phyloP scores from a whole-genome alignment of 1,284 basidiomycete genomes.

The Paramarasmius palmivorus region DNA sequence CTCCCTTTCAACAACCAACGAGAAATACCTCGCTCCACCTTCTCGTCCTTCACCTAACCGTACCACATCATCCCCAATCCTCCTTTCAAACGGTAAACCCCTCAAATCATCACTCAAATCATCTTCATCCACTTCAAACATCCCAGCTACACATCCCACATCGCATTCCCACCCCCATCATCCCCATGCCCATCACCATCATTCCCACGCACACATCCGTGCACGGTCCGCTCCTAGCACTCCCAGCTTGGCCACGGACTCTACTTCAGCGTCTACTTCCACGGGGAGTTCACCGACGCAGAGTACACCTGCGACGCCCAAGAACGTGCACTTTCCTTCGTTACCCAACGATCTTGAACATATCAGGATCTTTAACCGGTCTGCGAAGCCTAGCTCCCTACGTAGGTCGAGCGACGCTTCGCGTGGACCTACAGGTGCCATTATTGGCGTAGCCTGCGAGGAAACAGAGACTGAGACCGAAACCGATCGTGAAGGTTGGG shows the following conservation, averaged over 20 bases:
- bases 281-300: conserved; percentile 19
- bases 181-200: conserved; percentile 27
- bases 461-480: conserved; percentile 84
- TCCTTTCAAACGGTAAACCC: conserved; percentile 86
- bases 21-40: conserved; percentile 20
- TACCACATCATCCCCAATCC: conserved; percentile 40
- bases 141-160: conserved; percentile 32
- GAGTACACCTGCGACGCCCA: conserved; percentile 38
- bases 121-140: conserved; percentile 55
- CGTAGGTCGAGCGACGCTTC: neutral
- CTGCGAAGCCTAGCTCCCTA: conserved; percentile 69
- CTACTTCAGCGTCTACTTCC: conserved; percentile 44
- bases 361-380: conserved; percentile 82
- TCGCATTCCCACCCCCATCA: conserved; percentile 15
- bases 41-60: conserved; percentile 22
- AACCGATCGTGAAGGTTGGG: conserved; percentile 38
- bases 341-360: conserved; percentile 69
- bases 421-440: neutral
- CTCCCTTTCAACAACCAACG: conserved; percentile 9
- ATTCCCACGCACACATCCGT: conserved; percentile 5
- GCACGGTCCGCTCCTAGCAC: conserved; percentile 17
- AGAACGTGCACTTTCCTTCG: conserved; percentile 88
- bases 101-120: conserved; percentile 89
- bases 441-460: conserved; percentile 41
- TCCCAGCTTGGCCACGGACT: conserved; percentile 4